Evolutionary conservation across 2,329 filamentous ascomycete genomes (phyloP).

Genomic region (Colletotrichum chlorophyti): DNA sequence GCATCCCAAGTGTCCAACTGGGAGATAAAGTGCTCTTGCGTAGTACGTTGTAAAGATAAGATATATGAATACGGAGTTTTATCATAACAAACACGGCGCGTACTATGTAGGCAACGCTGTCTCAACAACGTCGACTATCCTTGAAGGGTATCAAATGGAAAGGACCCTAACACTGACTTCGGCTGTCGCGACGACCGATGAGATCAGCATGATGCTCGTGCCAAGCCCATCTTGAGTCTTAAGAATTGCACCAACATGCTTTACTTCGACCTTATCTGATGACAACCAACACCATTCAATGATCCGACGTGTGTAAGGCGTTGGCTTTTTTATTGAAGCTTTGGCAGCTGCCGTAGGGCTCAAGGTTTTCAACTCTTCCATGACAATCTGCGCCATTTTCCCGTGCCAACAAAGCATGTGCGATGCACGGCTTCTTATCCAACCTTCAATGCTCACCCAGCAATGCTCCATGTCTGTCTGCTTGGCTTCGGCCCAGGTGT

Average conservation of each 20-base stretch:
- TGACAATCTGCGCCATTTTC: background rate
- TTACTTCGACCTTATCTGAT: slow-evolving; percentile 3
- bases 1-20: background rate
- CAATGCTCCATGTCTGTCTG: background rate
- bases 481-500: too few species aligned
- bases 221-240: slow-evolving; percentile 3
- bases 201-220: slow-evolving; percentile 21
- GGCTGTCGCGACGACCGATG: background rate
- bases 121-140: background rate
- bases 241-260: too few species aligned
- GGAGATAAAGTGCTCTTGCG: too few species aligned
- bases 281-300: background rate
- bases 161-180: background rate
- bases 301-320: too few species aligned
- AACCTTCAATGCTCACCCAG: background rate
- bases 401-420: background rate
- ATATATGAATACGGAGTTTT: slow-evolving; percentile 6
- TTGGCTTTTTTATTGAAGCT: too few species aligned
- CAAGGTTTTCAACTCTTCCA: slow-evolving; percentile 7
- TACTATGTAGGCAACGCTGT: slow-evolving; percentile 22
- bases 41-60: slow-evolving; percentile 12
- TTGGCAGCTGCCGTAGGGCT: slow-evolving; percentile 12
- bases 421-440: background rate
- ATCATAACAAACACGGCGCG: too few species aligned
- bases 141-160: too few species aligned